Conservation (phyloP, 345 rosid genomes). For the Citrus sinensis region DNA sequence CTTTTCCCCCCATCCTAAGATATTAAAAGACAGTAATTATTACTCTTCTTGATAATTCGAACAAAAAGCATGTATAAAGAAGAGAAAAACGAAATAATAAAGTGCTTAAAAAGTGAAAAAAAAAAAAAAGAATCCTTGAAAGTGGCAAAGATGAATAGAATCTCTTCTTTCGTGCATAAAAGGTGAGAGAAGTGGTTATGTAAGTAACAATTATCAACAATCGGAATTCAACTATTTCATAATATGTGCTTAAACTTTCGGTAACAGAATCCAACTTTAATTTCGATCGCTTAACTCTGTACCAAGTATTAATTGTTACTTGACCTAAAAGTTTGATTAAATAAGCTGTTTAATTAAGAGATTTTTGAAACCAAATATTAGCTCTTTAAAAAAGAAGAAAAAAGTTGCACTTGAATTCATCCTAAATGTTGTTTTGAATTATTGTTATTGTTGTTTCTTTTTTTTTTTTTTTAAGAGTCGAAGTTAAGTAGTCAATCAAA, state of each 20-base stretch:
- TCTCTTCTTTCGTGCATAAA: neutral
- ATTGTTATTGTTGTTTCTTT: no score
- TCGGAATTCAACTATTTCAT: conserved; percentile 2
- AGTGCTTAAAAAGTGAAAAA: neutral
- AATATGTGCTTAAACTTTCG: neutral
- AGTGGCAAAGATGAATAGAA: neutral
- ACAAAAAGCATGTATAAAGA: no score
- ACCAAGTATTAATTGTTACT: neutral
- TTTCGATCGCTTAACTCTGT: neutral
- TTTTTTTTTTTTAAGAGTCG: no score
- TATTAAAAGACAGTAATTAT: no score
- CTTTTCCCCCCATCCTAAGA: neutral
- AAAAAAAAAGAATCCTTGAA: neutral
- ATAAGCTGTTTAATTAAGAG: neutral
- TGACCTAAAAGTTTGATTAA: no score
- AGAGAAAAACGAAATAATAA: neutral
- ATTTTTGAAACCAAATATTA: no score
- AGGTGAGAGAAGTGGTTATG: conserved; percentile 1
- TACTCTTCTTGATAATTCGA: no score
- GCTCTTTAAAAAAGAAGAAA: no score
- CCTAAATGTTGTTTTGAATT: no score
- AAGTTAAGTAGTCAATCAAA: no score
- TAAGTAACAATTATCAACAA: neutral
- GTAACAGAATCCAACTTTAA: neutral
- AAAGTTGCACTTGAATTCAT: no score